Percentiles rank a stretch among this genome's conserved stretches.
Conservation (phyloP, 192 early-diverging fungal genomes). For the Rhizophagus prolifer region DNA sequence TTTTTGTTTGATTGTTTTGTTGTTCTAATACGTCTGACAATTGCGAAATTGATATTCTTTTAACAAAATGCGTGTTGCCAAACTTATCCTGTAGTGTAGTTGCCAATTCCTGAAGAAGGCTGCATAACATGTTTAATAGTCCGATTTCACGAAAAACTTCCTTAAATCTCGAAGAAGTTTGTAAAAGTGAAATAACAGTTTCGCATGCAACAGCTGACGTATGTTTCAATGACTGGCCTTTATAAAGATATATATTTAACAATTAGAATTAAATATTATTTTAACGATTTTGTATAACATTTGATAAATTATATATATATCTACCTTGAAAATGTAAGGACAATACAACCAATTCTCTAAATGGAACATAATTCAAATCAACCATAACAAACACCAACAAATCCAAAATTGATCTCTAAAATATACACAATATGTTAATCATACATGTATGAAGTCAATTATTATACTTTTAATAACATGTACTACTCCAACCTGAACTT, state of each 20-base stretch:
- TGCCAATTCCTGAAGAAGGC: conserved; percentile 53
- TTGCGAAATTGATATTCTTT: conserved; percentile 37
- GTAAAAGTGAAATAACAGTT: conserved; percentile 44
- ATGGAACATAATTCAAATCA: conserved; percentile 63
- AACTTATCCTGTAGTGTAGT: conserved; percentile 41
- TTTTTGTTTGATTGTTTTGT: conserved; percentile 28
- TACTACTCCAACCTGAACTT: conserved; percentile 41
- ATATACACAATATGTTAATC: conserved; percentile 10
- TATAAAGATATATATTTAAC: conserved; percentile 4
- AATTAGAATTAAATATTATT: not conserved
- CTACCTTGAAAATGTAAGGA: conserved; percentile 55
- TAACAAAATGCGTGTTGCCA: conserved; percentile 41
- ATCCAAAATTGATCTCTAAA: conserved; percentile 49
- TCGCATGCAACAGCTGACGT: conserved; percentile 49
- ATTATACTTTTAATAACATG: not conserved
- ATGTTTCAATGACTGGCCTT: conserved; percentile 49
- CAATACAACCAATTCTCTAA: conserved; percentile 55
- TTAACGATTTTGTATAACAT: not conserved
- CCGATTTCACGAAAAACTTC: conserved; percentile 61
- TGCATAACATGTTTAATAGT: conserved; percentile 57
- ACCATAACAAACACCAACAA: conserved; percentile 55
- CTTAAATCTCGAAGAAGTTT: conserved; percentile 48
- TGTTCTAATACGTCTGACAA: conserved; percentile 35
- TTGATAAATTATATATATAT: not conserved
- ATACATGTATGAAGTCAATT: not conserved